Evolutionary conservation across 1,284 basidiomycete genomes (phyloP).

Genomic region (Papiliotrema nemorosa): DNA sequence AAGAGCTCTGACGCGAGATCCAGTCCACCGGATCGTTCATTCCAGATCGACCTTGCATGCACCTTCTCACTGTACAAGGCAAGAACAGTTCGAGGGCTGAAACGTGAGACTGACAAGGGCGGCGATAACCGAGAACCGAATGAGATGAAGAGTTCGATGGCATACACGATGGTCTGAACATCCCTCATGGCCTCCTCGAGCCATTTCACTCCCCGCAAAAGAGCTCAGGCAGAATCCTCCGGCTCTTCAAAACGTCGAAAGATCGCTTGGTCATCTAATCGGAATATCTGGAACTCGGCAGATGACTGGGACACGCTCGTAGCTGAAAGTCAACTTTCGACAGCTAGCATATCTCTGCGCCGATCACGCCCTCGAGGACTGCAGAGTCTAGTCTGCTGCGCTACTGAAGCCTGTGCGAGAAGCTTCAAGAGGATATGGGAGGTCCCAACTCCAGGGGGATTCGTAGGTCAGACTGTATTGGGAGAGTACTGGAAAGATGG

Average conservation of each 20-base stretch:
- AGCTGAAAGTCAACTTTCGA: constrained; percentile 25
- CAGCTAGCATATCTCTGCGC: constrained; percentile 29
- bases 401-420: constrained; percentile 13
- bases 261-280: neutral
- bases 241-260: neutral
- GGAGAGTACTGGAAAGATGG: constrained; percentile 21
- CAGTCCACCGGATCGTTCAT: no score
- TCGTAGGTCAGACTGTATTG: constrained; percentile 4
- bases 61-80: no score
- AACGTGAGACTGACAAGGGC: neutral
- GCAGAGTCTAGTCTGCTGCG: constrained; percentile 15
- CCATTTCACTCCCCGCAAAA: no score
- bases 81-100: no score
- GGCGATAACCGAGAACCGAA: neutral
- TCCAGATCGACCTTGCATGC: no score
- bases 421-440: constrained; percentile 31
- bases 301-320: constrained; percentile 37
- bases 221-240: no score
- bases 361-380: constrained; percentile 17
- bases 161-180: no score
- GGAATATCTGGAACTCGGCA: constrained; percentile 27
- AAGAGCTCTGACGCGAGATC: no score
- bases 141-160: neutral
- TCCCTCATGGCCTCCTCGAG: no score
- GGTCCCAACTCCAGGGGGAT: neutral